phyloP scores from a whole-genome alignment of 1,139 yeast genomes.

The Taphrina sp. region DNA sequence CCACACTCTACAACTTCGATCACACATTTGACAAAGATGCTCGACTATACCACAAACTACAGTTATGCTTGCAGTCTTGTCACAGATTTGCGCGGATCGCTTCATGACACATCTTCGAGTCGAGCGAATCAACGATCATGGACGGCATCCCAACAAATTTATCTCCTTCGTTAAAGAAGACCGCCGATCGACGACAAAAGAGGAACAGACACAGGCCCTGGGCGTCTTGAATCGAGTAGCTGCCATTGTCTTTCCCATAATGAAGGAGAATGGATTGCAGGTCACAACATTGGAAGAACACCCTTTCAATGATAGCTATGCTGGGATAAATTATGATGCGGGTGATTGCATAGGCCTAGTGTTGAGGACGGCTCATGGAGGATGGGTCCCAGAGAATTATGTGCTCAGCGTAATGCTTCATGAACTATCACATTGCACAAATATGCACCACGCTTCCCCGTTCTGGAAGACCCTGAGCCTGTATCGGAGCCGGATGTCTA shows the following conservation, averaged over 20 bases:
- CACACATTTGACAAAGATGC: no score
- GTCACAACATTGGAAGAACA: slow-evolving; percentile 38
- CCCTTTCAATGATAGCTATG: slow-evolving; percentile 36
- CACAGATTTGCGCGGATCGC: no score
- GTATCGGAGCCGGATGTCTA: slow-evolving; percentile 19
- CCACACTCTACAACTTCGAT: no score
- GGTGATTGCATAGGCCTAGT: slow-evolving; percentile 38
- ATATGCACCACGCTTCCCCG: slow-evolving; percentile 27
- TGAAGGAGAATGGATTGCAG: slow-evolving; percentile 37
- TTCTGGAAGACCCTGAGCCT: slow-evolving; percentile 19
- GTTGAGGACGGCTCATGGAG: slow-evolving; percentile 36
- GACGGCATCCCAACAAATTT: slow-evolving; percentile 28
- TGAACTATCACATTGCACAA: slow-evolving; percentile 37
- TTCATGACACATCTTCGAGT: slow-evolving; percentile 46
- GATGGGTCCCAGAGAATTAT: slow-evolving; percentile 37
- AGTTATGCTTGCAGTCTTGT: no score
- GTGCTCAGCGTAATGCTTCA: slow-evolving; percentile 39
- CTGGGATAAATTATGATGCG: slow-evolving; percentile 39
- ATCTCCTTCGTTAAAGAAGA: slow-evolving; percentile 37
- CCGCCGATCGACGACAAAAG: slow-evolving; percentile 35
- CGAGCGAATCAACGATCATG: slow-evolving; percentile 48
- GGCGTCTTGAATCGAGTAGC: slow-evolving; percentile 37
- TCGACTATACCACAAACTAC: no score
- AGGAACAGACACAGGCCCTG: slow-evolving; percentile 29
- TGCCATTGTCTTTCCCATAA: slow-evolving; percentile 39